Base-by-base conservation (phyloP, 257 asterid genomes). In the Leptodermis oblonga region DNA sequence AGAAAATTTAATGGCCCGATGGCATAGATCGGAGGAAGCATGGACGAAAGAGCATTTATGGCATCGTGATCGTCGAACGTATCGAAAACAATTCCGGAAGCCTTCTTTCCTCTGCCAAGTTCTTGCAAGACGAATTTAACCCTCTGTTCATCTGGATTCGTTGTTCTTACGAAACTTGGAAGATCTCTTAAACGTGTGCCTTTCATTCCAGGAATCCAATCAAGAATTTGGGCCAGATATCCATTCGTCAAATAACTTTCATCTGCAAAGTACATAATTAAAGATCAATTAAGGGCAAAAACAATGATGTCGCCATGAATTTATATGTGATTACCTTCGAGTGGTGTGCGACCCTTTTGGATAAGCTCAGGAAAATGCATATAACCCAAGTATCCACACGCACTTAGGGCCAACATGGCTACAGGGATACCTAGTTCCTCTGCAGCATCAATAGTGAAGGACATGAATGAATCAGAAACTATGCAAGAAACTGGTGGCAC, bases 121-220 rank as follows among this genome's bases (percentile, higher is more conserved):
- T 73, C 74, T 45, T 71, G 71, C 11, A 71, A 12, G 36, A 72
- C 0, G 37, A 62, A 77, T 9, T 72, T 52, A 7, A 68, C 0
- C 43, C 77, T 6, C 1, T 68, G 25, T 0, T 75, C 72, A 31
- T 41, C 78, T 1, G 82, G 76, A 48, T 81, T 71, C 26, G 67
- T 78, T 25, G 78, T 60, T 55, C 73, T 75, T 3, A 77, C 8
- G 71, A 81, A 69, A 62, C 31, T 74, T 14, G 82, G 82, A 6
- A 81, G 61, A 41, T 81, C 76, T 22, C 56, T 78, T 30, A 78
- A 36, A 4, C 68, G 67, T 25, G 77, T 71, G 13, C 20, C 69
- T 39, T 81, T 33, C 80, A 81, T 74, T 17, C 68, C 70, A 1
- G 76, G 77, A 36, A 77, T 74, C 82, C 81, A 78, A 48, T 78